Evolutionary conservation across 768 basidiomycete genomes (phyloP), one percentile per base, ranked within the genome.

Genomic region (Leccinum disarticulatum): DNA sequence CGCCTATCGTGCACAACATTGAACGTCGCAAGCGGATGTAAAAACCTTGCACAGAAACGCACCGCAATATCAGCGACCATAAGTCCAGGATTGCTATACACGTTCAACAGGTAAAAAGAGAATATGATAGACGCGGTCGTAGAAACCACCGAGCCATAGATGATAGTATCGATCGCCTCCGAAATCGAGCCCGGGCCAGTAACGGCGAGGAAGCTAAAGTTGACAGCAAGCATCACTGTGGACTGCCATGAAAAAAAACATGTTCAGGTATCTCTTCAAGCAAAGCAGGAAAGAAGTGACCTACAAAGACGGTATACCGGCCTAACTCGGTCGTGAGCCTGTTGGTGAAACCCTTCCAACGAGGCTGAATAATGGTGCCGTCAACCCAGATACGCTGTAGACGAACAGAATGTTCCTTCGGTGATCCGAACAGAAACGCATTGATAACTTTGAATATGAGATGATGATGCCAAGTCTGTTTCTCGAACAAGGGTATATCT

Each of bases 221-320:
- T 56, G 8, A 65, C 64, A 2, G 64, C 60, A 8, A 65, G 56
- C 60, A 65, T 62, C 17, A 66, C 64, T 65, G 25, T 64, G 7
- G 64, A 64, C 64, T 64, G 11, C 0, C 4, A 8, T 28, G 6
- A n/a, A n/a, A 3, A 10, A n/a, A 4, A 36, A 15, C n/a, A 41
- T 41, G 9, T n/a, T 41, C 38, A 41, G 38, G 9, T 9, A n/a
- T n/a, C n/a, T 41, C 41, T 10, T 17, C 8, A 43, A 10, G 4
- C 6, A 15, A 41, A 55, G 4, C 6, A 6, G 28, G 11, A 1
- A 3, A 9, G 38, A 41, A 9, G n/a, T n/a, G 41, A 50, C 64
- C 27, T 28, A 65, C 64, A 47, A 66, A 59, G 2, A 59, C 59
- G 17, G 64, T 59, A 52, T 57, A 65, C 30, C 52, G 65, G 1